These are phyloP conservation scores for Saccharum hybrid DNA, from an alignment of 202 grass and related monocot genomes.

Conservation along the genomic window DNA sequence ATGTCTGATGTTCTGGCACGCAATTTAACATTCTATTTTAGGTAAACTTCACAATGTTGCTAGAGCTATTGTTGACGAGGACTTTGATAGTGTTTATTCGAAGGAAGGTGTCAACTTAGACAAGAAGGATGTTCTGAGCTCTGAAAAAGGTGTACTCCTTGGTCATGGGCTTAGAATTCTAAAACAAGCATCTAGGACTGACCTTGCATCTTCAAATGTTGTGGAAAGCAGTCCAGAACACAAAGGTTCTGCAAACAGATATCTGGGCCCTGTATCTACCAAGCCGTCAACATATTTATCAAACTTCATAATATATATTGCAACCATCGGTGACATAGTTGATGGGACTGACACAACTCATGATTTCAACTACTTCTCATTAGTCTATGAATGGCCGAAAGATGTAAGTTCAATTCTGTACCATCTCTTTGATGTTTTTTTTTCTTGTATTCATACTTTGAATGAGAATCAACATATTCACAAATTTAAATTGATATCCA, in stretches of 20 bases:
- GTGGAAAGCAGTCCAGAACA: slow-evolving; percentile 61
- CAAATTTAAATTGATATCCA: background rate
- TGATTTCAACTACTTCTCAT: slow-evolving; percentile 99
- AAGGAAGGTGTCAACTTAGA: slow-evolving; percentile 61
- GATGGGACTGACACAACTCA: slow-evolving; percentile 96
- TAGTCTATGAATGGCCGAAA: slow-evolving; percentile 92
- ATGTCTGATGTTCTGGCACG: slow-evolving; percentile 43
- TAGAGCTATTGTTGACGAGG: slow-evolving; percentile 87
- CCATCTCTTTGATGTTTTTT: background rate
- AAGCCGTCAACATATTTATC: slow-evolving; percentile 94
- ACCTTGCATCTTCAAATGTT: slow-evolving; percentile 53
- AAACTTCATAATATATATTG: slow-evolving; percentile 95
- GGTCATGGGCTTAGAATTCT: slow-evolving; percentile 80
- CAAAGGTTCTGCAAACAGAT: slow-evolving; percentile 74
- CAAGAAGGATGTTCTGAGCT: slow-evolving; percentile 65
- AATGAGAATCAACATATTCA: slow-evolving; percentile 17
- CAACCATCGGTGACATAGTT: slow-evolving; percentile 95
- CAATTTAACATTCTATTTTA: slow-evolving; percentile 53
- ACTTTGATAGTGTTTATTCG: slow-evolving; percentile 60
- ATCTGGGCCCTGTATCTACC: slow-evolving; percentile 69
- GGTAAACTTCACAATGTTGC: slow-evolving; percentile 99
- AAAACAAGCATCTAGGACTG: slow-evolving; percentile 67
- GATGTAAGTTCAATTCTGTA: slow-evolving; percentile 72
- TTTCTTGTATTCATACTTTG: slow-evolving; percentile 25
- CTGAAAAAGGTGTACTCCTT: slow-evolving; percentile 72